Evolutionary conservation across 2,329 filamentous ascomycete species (phyloP).

Genomic region (Venturia oleaginea): DNA sequence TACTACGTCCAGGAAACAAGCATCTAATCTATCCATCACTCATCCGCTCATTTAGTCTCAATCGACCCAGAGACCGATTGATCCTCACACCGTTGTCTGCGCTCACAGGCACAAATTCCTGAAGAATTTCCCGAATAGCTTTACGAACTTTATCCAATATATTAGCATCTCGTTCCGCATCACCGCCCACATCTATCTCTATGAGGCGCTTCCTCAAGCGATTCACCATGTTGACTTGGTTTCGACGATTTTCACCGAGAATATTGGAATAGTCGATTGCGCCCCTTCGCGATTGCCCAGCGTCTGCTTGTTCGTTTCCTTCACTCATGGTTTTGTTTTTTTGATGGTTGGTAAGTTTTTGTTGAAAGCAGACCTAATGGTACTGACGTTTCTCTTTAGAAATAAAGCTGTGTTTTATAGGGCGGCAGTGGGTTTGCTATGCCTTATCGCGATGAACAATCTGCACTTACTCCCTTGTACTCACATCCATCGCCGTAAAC

Average conservation of each 20-base stretch:
- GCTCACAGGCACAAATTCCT: neutral
- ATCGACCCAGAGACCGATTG: neutral
- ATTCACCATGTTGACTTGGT: neutral
- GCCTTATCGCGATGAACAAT: too few relatives aligned
- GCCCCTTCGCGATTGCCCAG: neutral
- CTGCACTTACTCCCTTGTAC: too few relatives aligned
- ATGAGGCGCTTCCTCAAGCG: neutral
- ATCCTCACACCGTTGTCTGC: neutral
- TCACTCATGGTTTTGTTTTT: neutral
- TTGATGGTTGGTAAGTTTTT: neutral
- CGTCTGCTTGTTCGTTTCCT: neutral
- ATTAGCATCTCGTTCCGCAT: neutral
- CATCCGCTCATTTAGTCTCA: neutral
- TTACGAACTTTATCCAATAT: neutral
- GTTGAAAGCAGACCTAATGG: neutral
- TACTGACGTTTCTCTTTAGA: neutral
- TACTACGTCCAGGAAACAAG: neutral
- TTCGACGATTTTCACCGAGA: neutral
- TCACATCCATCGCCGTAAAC: neutral
- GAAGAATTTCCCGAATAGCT: neutral
- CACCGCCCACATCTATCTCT: neutral
- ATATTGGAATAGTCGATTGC: neutral
- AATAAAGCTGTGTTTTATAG: neutral
- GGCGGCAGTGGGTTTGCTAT: neutral
- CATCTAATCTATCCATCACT: neutral